Conservation (phyloP, 2,329 filamentous ascomycete genomes). For the Microdochium bolleyi region DNA sequence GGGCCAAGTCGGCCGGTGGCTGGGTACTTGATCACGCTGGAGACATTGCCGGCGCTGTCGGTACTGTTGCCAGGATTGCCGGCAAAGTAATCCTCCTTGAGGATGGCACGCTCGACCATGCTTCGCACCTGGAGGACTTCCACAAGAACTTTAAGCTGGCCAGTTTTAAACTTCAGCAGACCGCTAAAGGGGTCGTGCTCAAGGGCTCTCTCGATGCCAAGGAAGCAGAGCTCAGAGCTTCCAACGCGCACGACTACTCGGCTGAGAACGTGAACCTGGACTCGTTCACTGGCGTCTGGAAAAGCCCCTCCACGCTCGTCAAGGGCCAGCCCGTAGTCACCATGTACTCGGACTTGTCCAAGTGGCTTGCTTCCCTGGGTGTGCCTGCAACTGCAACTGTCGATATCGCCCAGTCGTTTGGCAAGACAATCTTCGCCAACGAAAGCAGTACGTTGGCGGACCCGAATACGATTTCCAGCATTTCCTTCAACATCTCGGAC, state of each 20-base stretch:
- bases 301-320: not conserved
- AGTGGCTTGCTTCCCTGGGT: not conserved
- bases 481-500: not conserved
- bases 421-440: not conserved
- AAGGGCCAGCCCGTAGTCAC: not conserved
- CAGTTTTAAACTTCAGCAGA: not conserved
- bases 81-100: not conserved
- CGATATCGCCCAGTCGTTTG: not conserved
- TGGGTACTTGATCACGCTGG: not conserved
- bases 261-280: not conserved
- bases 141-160: not conserved
- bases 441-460: not conserved
- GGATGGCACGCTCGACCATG: not conserved
- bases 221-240: not conserved
- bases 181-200: not conserved
- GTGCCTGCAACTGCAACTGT: not conserved
- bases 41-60: not conserved
- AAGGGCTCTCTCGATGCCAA: not conserved
- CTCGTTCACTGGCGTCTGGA: not conserved
- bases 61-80: not conserved
- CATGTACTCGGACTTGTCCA: not conserved
- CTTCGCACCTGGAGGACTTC: not conserved
- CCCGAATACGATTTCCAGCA: not conserved
- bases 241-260: not conserved
- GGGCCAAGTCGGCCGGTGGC: not conserved